Conservation (phyloP, 768 basidiomycete genomes). For the Glaciozyma antarctica region DNA sequence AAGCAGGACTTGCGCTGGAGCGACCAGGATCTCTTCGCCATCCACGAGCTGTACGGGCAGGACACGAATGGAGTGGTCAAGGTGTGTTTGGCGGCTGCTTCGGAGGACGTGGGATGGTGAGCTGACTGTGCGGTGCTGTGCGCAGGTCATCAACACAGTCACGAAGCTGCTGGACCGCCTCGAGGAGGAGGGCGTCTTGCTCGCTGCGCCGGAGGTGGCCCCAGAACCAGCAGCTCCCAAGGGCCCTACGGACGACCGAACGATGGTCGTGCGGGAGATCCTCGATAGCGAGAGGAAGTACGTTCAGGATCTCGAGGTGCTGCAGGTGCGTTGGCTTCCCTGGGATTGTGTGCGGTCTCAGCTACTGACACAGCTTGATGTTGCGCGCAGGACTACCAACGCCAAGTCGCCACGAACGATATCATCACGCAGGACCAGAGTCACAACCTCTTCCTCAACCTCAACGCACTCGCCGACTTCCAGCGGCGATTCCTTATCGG, state of each 20-base stretch:
- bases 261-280: slow-evolving; percentile 59
- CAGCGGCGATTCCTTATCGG: slow-evolving; percentile 88
- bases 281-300: slow-evolving; percentile 95
- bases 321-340: slow-evolving; percentile 60
- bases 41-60: slow-evolving; percentile 76
- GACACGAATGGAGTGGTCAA: slow-evolving; percentile 92
- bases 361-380: background rate
- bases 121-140: slow-evolving; percentile 1
- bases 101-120: slow-evolving; percentile 3
- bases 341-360: background rate
- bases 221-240: slow-evolving; percentile 6
- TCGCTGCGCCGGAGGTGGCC: slow-evolving; percentile 13
- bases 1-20: slow-evolving; percentile 46
- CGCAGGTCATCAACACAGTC: slow-evolving; percentile 79
- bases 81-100: slow-evolving; percentile 40
- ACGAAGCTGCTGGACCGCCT: slow-evolving; percentile 70
- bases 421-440: slow-evolving; percentile 90
- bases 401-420: slow-evolving; percentile 66
- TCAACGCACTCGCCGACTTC: slow-evolving; percentile 91
- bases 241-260: slow-evolving; percentile 28
- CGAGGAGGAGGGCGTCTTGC: slow-evolving; percentile 48
- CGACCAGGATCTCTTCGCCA: slow-evolving; percentile 52
- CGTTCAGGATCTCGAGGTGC: slow-evolving; percentile 91
- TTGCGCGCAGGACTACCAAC: slow-evolving; percentile 67
- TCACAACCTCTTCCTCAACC: slow-evolving; percentile 86